A percentile compares a stretch with the other conserved stretches of the same genome.
These are phyloP conservation scores for Colletotrichum falcatum DNA, from an alignment of 2,329 filamentous ascomycete species.

Conservation along the genomic window DNA sequence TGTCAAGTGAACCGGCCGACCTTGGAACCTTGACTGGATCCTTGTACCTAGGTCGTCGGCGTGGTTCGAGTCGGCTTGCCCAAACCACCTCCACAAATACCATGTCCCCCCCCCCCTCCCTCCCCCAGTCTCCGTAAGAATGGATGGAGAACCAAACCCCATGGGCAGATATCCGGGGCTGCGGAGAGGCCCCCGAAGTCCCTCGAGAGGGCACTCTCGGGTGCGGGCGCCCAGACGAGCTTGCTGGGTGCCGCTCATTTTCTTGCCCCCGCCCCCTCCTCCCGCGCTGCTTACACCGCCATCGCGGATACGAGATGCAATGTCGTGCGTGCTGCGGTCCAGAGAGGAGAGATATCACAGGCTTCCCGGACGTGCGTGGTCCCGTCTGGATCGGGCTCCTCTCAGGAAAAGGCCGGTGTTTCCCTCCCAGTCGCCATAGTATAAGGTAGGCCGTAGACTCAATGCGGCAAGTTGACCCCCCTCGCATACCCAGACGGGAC, in stretches of 20 bases:
- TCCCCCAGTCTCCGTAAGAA: background rate
- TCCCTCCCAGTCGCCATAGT: slow-evolving; percentile 9
- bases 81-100: background rate
- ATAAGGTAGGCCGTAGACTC: slow-evolving; percentile 10
- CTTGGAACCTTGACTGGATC: background rate
- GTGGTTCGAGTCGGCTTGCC: background rate
- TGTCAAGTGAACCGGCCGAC: background rate
- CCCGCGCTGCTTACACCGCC: background rate
- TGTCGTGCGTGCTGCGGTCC: background rate
- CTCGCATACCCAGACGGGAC: background rate
- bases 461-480: background rate
- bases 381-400: background rate
- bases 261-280: background rate
- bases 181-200: background rate
- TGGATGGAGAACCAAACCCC: background rate
- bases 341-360: background rate
- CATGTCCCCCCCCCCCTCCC: too few species aligned
- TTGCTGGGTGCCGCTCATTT: background rate
- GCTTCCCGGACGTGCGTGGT: slow-evolving; percentile 18
- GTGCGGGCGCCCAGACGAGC: background rate
- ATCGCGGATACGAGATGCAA: background rate
- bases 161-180: background rate
- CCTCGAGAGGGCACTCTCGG: background rate
- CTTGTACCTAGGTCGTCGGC: background rate
- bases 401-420: background rate